Conservation (phyloP, 208 protist species). For the Trypanosoma mega region DNA sequence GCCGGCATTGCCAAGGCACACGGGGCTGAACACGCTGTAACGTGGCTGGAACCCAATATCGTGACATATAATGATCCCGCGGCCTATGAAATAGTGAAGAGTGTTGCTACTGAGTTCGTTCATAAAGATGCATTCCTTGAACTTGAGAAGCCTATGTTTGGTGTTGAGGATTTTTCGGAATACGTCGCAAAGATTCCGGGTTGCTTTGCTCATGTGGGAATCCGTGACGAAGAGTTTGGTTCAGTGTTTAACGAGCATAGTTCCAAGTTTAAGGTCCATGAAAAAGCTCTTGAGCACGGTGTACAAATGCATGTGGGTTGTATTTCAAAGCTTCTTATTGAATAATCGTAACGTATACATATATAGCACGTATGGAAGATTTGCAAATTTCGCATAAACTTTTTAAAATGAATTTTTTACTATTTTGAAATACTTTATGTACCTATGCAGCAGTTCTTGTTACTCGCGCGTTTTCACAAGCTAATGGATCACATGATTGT, state of each 20-base stretch:
- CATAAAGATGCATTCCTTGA: conserved; percentile 40
- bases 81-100: conserved; percentile 59
- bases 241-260: conserved; percentile 35
- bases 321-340: conserved; percentile 22
- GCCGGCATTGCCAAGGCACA: conserved; percentile 64
- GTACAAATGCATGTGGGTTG: conserved; percentile 47
- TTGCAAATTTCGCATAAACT: no score
- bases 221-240: conserved; percentile 32
- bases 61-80: conserved; percentile 76
- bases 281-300: conserved; percentile 40
- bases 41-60: conserved; percentile 81
- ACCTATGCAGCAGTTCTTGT: no score
- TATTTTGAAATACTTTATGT: no score
- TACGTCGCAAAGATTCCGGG: conserved; percentile 38
- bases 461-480: no score
- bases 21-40: conserved; percentile 55
- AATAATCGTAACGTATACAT: no score
- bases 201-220: conserved; percentile 52
- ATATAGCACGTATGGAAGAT: no score
- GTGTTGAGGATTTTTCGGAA: conserved; percentile 59
- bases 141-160: conserved; percentile 26
- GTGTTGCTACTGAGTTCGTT: conserved; percentile 38
- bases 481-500: no score
- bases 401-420: no score
- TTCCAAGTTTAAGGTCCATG: conserved; percentile 47